A percentile compares a stretch with the other conserved stretches of the same genome.
phyloP scores from a whole-genome alignment of 2,329 filamentous ascomycete genomes.

The Fusarium verticillioides region DNA sequence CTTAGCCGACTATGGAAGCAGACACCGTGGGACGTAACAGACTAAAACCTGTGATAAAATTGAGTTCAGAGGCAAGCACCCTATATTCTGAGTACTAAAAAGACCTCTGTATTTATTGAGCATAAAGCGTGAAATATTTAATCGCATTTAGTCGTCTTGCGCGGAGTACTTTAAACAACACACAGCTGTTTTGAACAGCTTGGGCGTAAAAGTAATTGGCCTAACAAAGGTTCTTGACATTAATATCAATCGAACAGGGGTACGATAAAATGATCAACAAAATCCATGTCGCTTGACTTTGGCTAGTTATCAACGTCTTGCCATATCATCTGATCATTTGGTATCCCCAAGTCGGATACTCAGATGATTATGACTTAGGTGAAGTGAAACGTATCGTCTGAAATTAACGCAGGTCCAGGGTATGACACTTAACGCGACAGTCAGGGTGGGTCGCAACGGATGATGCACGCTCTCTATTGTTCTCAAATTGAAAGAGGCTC shows the following conservation, averaged over 20 bases:
- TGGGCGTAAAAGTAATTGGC: no score
- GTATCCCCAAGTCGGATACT: background rate
- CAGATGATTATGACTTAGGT: background rate
- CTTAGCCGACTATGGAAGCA: background rate
- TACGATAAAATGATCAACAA: background rate
- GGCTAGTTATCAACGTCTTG: background rate
- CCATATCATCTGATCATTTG: background rate
- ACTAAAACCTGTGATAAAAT: background rate
- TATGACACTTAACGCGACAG: background rate
- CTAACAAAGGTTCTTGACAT: no score
- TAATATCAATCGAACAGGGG: background rate
- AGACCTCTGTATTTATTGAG: background rate
- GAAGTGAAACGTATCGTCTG: background rate
- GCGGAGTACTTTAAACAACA: background rate
- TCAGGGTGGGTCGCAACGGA: background rate
- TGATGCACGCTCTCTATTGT: background rate
- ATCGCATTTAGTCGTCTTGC: accelerated
- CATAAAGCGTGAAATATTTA: background rate
- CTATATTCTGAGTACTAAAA: background rate
- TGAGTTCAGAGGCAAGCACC: background rate
- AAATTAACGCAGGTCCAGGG: background rate
- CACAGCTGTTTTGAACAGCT: background rate
- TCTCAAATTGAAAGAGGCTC: background rate
- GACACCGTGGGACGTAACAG: background rate
- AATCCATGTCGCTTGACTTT: background rate